A percentile compares a stretch with the other conserved stretches of the same genome.
Conservation (phyloP, 1,284 basidiomycete genomes). For the Psilocybe mexicana region DNA sequence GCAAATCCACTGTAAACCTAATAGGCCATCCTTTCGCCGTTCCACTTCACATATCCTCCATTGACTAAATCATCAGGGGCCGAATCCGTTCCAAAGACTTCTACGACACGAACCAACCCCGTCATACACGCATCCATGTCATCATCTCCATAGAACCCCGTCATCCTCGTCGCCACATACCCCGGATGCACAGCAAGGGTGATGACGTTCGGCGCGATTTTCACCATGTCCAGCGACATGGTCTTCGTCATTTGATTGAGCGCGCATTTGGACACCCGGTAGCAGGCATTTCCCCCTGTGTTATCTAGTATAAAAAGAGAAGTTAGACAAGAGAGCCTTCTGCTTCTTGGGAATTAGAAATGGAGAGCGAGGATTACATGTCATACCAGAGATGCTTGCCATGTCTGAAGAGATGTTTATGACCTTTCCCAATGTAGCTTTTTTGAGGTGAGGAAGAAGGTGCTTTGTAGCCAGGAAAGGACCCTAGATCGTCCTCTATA, state of each 20-base stretch:
- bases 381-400: slow-evolving; percentile 6
- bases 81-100: background rate
- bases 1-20: background rate
- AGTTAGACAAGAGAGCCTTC: background rate
- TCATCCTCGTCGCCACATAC: slow-evolving; percentile 8
- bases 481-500: background rate
- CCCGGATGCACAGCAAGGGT: slow-evolving; percentile 5
- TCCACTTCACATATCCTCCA: slow-evolving; percentile 10
- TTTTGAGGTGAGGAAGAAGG: background rate
- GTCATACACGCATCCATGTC: slow-evolving; percentile 5
- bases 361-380: too few relatives aligned
- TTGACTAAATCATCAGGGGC: background rate
- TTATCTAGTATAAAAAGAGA: background rate
- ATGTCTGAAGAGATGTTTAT: slow-evolving; percentile 9
- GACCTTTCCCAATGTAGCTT: background rate
- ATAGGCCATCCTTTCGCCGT: background rate
- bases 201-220: slow-evolving; percentile 1
- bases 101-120: background rate
- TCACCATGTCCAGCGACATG: background rate
- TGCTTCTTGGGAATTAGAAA: too few relatives aligned
- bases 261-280: slow-evolving; percentile 4
- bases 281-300: slow-evolving; percentile 8
- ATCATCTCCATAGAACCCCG: slow-evolving; percentile 1
- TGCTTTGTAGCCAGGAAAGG: slow-evolving; percentile 4
- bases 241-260: slow-evolving; percentile 9